phyloP scores from a whole-genome alignment of 139 green algal species.

The Axilococcus clingmanii region DNA sequence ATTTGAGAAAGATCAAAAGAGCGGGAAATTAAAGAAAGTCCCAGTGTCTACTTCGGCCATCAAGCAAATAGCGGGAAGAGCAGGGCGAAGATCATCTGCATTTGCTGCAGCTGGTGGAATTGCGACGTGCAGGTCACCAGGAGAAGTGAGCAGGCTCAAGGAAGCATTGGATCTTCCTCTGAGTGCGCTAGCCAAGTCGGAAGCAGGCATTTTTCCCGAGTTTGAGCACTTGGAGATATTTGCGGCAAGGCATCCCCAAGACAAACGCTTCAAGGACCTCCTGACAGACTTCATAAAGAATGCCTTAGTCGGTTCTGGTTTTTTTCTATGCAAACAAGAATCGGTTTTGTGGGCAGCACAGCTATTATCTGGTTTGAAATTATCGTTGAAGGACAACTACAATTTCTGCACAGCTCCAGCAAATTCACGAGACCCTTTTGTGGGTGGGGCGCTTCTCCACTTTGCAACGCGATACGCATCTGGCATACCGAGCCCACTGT shows the following conservation, averaged over 20 bases:
- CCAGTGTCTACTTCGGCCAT: constrained; percentile 18
- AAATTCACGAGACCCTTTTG: constrained; percentile 12
- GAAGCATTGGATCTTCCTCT: constrained; percentile 16
- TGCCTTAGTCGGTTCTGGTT: constrained; percentile 31
- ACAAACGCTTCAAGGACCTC: background rate
- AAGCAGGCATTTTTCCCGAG: constrained; percentile 38
- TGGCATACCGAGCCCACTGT: constrained; percentile 7
- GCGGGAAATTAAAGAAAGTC: background rate
- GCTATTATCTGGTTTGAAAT: constrained; percentile 18
- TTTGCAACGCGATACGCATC: constrained; percentile 29
- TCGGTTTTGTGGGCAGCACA: constrained; percentile 23
- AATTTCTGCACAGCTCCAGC: constrained; percentile 35
- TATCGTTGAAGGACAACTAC: constrained; percentile 36
- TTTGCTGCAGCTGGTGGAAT: constrained; percentile 8
- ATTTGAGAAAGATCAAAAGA: constrained; percentile 39
- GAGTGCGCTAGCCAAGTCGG: constrained; percentile 11
- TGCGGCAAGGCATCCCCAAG: constrained; percentile 11
- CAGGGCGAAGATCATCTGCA: constrained; percentile 23
- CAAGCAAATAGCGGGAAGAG: constrained; percentile 44
- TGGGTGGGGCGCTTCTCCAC: constrained; percentile 23
- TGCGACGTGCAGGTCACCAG: constrained; percentile 16
- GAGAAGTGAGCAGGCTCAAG: constrained; percentile 12
- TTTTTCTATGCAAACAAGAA: constrained; percentile 43
- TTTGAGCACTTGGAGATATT: constrained; percentile 68
- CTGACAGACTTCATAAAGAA: constrained; percentile 23